A percentile compares a stretch with the other conserved stretches of the same genome.
These are phyloP conservation scores for Lotmaria passim DNA, from an alignment of 208 protist species.

Conservation along the genomic window DNA sequence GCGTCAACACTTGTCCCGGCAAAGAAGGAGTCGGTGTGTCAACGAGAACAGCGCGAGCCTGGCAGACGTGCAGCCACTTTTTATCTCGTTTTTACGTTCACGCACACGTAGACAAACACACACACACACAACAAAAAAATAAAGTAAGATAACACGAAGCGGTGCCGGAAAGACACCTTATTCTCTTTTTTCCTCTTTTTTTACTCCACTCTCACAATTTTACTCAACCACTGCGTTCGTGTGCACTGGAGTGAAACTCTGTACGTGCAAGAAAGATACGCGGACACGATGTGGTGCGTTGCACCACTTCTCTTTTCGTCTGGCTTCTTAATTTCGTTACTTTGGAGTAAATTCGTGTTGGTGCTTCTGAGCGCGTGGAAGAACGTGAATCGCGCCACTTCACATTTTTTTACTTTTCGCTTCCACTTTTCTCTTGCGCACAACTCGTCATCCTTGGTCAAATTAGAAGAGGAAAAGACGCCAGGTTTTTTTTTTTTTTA, in stretches of 20 bases:
- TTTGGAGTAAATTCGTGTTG: background rate
- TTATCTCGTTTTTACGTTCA: too few species aligned
- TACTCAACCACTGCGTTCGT: slow-evolving; percentile 9
- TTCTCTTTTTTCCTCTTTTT: background rate
- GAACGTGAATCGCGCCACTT: too few species aligned
- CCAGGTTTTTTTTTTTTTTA: slow-evolving; percentile 20
- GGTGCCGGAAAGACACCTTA: background rate
- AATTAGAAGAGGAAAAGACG: background rate
- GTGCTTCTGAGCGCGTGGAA: background rate
- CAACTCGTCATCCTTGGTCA: background rate
- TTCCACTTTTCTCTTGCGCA: too few species aligned
- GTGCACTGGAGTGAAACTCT: slow-evolving; percentile 1
- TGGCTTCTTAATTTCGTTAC: background rate
- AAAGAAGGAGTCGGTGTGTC: too few species aligned
- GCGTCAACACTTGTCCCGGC: too few species aligned
- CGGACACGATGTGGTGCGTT: background rate
- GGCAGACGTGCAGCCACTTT: too few species aligned
- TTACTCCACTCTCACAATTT: background rate
- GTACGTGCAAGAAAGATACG: background rate
- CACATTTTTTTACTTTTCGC: too few species aligned
- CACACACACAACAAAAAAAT: too few species aligned
- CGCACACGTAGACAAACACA: too few species aligned
- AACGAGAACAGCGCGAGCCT: too few species aligned
- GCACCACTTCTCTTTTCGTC: background rate
- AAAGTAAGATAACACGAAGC: too few species aligned